Percentiles rank a stretch among this genome's conserved stretches.
phyloP scores from a whole-genome alignment of 129 eudicot species.

The Artemisia annua region DNA sequence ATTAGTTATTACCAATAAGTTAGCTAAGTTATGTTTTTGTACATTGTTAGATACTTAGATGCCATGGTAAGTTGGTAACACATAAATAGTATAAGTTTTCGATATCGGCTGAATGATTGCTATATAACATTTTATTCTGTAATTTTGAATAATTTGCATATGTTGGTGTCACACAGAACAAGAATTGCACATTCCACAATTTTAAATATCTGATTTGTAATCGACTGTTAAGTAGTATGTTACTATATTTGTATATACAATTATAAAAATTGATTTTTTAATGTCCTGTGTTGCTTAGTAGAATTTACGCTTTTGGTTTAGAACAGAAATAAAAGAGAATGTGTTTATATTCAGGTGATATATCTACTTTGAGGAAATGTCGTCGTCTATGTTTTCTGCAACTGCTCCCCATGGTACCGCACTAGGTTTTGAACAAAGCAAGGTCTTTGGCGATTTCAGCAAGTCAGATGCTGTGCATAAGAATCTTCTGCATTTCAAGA shows the following conservation, averaged over 20 bases:
- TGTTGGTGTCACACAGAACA: too few species aligned
- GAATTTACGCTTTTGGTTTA: neutral
- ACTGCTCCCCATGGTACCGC: constrained; percentile 31
- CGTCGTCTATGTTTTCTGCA: constrained; percentile 46
- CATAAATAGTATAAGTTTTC: too few species aligned
- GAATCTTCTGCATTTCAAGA: constrained; percentile 17
- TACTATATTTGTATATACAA: too few species aligned
- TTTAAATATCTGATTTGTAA: too few species aligned
- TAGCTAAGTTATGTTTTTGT: neutral
- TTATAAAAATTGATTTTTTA: too few species aligned
- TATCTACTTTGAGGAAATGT: constrained; percentile 31
- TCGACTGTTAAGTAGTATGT: too few species aligned
- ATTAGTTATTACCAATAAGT: neutral
- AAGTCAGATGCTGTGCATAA: constrained; percentile 15
- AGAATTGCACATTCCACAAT: too few species aligned
- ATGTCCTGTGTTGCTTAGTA: neutral
- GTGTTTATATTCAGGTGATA: constrained; percentile 12
- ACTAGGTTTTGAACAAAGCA: constrained; percentile 23
- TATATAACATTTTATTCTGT: too few species aligned
- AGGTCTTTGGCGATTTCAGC: constrained; percentile 9
- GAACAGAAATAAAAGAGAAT: neutral
- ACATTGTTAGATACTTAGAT: too few species aligned
- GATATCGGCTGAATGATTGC: too few species aligned
- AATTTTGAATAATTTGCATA: too few species aligned
- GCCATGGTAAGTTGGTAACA: too few species aligned